Evolutionary conservation across 108 stramenopile species (phyloP).

Genomic region (Cyclotella distinguenda): DNA sequence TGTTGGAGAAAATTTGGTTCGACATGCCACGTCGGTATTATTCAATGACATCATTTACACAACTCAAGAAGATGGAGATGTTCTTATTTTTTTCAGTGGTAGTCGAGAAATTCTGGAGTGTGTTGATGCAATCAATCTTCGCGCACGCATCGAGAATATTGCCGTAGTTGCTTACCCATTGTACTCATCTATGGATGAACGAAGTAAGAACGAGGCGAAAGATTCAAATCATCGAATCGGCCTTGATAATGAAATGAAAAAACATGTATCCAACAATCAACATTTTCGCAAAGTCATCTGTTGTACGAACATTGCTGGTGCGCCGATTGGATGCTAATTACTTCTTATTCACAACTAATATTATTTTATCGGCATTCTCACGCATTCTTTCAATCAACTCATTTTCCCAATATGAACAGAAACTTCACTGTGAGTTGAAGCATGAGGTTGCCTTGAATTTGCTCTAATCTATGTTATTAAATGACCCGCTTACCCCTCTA

Average conservation of each 20-base stretch:
- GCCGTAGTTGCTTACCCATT: conserved; percentile 1
- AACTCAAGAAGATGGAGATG: neutral
- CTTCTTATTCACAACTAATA: neutral
- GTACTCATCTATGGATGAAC: conserved; percentile 2
- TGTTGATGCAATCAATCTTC: conserved; percentile 1
- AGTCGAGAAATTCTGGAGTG: conserved; percentile 3
- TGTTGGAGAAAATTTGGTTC: neutral
- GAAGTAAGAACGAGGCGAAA: neutral
- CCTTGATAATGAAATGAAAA: conserved; percentile 1
- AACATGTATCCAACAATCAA: neutral
- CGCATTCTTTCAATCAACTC: neutral
- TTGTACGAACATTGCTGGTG: conserved; percentile 7
- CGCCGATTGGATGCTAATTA: neutral
- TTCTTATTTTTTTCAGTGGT: conserved; percentile 4
- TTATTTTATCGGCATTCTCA: neutral
- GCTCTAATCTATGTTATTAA: no score
- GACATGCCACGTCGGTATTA: conserved; percentile 1
- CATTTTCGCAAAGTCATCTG: conserved; percentile 1
- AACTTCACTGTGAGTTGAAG: no score
- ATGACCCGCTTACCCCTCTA: no score
- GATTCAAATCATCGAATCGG: neutral
- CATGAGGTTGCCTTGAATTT: no score
- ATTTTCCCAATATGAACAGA: no score
- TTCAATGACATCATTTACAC: neutral
- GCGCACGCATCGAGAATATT: neutral